Base-by-base conservation (phyloP, 2,329 filamentous ascomycete species). In the Triangularia setosa region DNA sequence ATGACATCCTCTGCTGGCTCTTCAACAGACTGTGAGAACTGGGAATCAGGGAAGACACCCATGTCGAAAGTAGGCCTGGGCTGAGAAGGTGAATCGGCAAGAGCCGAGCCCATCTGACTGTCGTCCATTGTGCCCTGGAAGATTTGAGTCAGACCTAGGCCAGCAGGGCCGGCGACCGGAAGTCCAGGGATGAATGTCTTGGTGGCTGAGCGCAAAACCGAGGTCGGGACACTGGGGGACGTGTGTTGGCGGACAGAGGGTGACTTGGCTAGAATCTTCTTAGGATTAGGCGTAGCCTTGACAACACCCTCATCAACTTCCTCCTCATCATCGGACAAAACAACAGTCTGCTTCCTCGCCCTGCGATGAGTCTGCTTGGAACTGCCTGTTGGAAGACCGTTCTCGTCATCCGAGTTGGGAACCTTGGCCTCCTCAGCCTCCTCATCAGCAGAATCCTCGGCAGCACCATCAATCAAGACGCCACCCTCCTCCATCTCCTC, bases 111-210 rank as follows among this genome's bases (percentile, higher is more conserved):
- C 62, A 69, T 71, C 70, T 86, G 83, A 69, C 82, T 86, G 74
- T 80, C 87, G 57, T 91, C 92, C 87, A 97, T 90, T 0, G 93
- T 97, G 12, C 92, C 92, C 4, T 90, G 91, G 73, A 97, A 97
- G 67, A 95, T 94, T 72, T 97, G 93, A 0, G 92, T 96, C 54
- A 97, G 82, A 9, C 92, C 90, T 52, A 96, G 78, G 2, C 87
- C 87, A 35, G 86, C 87, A 23, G 86, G 81, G 0, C 82, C 84
- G 23, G 78, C 77, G 8, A 72, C 71, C 2, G 88, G 85, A 21
- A 92, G 77, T 1, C 87, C 88, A 3, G 89, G 90, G 64, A 92
- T 90, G 69, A 90, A 89, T 0, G 80, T 84, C 76, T 90, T 90
- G 65, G 84, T 88, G 2, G 87, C 87, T 3, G 87, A 90, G 48